A percentile compares a stretch with the other conserved stretches of the same genome.
phyloP scores from a whole-genome alignment of 129 eudicot species.

The Logfia minima region DNA sequence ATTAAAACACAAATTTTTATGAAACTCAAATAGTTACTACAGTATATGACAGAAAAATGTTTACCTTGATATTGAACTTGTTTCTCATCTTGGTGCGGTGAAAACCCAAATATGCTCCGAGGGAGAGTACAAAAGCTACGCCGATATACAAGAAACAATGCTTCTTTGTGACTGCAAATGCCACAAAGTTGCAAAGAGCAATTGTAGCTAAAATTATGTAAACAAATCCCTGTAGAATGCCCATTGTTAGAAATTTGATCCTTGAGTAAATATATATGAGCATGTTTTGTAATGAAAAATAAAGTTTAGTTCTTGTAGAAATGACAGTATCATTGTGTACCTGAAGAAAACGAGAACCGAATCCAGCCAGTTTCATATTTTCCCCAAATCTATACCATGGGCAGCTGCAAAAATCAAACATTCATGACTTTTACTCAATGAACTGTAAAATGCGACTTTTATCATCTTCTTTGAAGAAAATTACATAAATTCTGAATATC shows the following conservation, averaged over 20 bases:
- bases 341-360: constrained; percentile 88
- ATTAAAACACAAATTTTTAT: background rate
- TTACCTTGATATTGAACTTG: constrained; percentile 84
- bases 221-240: constrained; percentile 54
- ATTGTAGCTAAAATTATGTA: constrained; percentile 48
- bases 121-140: constrained; percentile 50
- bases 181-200: constrained; percentile 51
- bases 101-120: constrained; percentile 67
- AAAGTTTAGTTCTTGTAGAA: background rate
- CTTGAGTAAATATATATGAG: background rate
- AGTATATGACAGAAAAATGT: background rate
- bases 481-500: background rate
- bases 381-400: constrained; percentile 96
- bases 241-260: constrained; percentile 17
- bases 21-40: background rate
- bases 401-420: constrained; percentile 55
- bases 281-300: background rate
- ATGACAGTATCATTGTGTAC: constrained; percentile 32
- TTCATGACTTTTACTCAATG: background rate
- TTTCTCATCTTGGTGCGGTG: constrained; percentile 70
- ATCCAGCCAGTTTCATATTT: constrained; percentile 91
- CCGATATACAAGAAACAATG: constrained; percentile 69
- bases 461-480: background rate
- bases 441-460: background rate
- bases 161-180: constrained; percentile 53